Conservation (phyloP, 2,329 filamentous ascomycete genomes). For the Phoma sp. region DNA sequence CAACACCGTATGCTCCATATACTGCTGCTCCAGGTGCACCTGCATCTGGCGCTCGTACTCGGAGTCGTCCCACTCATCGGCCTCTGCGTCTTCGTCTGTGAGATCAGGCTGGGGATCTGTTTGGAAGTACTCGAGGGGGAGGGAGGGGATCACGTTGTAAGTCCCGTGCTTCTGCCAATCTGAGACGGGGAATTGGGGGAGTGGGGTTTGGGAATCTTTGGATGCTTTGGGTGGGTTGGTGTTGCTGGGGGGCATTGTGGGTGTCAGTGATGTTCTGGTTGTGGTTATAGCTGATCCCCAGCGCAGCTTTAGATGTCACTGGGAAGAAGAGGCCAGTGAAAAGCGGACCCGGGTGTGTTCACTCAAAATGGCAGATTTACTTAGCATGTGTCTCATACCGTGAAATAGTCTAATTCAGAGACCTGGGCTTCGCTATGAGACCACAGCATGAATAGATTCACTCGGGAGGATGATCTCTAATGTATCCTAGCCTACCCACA, state of each 20-base stretch:
- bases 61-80: conserved; percentile 9
- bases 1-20: neutral
- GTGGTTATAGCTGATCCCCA: neutral
- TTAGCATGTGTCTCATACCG: too few relatives aligned
- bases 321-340: too few relatives aligned
- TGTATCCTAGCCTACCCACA: too few relatives aligned
- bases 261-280: neutral
- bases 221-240: neutral
- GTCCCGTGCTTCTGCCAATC: neutral
- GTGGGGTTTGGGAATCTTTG: neutral
- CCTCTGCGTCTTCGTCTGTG: neutral
- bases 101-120: neutral
- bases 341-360: too few relatives aligned
- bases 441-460: too few relatives aligned
- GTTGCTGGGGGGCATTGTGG: neutral
- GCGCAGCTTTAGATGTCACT: neutral
- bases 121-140: neutral
- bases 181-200: neutral
- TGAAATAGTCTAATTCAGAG: too few relatives aligned
- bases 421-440: too few relatives aligned
- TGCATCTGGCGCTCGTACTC: conserved; percentile 9
- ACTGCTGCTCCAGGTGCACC: neutral
- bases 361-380: too few relatives aligned
- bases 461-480: too few relatives aligned
- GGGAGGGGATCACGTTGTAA: neutral